Evolutionary conservation across 495 filamentous ascomycete genomes (phyloP), one percentile per base, ranked within the genome.

Genomic region (Trichoderma reesei): DNA sequence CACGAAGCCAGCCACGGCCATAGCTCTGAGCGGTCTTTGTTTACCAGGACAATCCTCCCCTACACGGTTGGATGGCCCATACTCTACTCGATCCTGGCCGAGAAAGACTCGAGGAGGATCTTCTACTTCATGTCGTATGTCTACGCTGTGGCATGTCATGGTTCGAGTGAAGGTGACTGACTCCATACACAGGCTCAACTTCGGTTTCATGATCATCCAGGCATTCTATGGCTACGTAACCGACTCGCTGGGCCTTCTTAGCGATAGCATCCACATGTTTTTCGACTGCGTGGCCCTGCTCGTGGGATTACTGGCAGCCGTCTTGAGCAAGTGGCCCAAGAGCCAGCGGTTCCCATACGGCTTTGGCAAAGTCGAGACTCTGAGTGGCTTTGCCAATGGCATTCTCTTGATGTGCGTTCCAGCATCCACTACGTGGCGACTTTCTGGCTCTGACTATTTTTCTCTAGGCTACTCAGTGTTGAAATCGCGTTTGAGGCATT

Each of bases 181-280:
- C 59, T 41, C 14, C 7, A 65, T 73, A 61, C 69, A 39, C 72
- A 96, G 90, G 67, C 82, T 99, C 48, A 99, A 99, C 71, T 91
- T 99, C 63, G 77, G 77, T 1, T 99, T 99, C 73, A 99, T 99
- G 94, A 78, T 91, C 14, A 85, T 98, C 3, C 94, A 99, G 71
- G 87, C 93, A 20, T 89, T 90, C 39, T 99, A 99, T 71, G 94
- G 94, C 39, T 92, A 94, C 67, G 72, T 90, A 13, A 96, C 92
- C 6, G 92, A 94, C 63, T 98, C 95, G 1, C 81, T 99, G 7
- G 94, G 94, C 1, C 81, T 99, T 3, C 85, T 99, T 5, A 96
- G 91, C 68, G 94, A 99, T 74, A 96, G 91, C 70, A 95, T 99
- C 66, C 94, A 99, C 75, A 99, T 99, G 94, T 95, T 99, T 72